A percentile compares a stretch with the other conserved stretches of the same genome.
These are phyloP conservation scores for Penicillium sp. DNA, from an alignment of 2,329 filamentous ascomycete species.

Conservation along the genomic window DNA sequence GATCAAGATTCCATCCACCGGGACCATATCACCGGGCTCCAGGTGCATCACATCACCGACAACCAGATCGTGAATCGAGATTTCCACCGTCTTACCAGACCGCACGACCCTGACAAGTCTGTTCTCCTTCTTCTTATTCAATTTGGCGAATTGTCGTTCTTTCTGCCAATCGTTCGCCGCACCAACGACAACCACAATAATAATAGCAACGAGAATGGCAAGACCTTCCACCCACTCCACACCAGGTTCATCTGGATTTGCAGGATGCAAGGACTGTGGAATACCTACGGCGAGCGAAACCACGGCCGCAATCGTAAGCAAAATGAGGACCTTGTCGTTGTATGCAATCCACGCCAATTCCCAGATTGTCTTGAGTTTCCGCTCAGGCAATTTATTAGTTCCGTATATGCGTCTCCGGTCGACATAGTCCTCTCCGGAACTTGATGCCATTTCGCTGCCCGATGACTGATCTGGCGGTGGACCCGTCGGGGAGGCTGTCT, in stretches of 20 bases:
- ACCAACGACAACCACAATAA: slow-evolving; percentile 72
- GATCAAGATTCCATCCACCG: slow-evolving; percentile 70
- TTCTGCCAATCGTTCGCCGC: slow-evolving; percentile 82
- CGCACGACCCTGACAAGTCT: slow-evolving; percentile 70
- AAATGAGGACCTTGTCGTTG: slow-evolving; percentile 75
- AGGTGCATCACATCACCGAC: slow-evolving; percentile 72
- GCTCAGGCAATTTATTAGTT: slow-evolving; percentile 65
- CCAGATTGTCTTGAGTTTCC: slow-evolving; percentile 67
- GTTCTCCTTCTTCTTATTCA: slow-evolving; percentile 78
- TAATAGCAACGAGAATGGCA: slow-evolving; percentile 72
- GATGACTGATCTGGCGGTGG: slow-evolving; percentile 11
- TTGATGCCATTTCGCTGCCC: slow-evolving; percentile 16
- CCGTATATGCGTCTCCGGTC: slow-evolving; percentile 71
- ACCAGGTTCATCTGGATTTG: slow-evolving; percentile 51
- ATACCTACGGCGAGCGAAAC: slow-evolving; percentile 73
- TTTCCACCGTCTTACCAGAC: slow-evolving; percentile 68
- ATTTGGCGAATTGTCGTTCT: slow-evolving; percentile 74
- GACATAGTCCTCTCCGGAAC: slow-evolving; percentile 44
- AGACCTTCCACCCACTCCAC: slow-evolving; percentile 82
- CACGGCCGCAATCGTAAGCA: slow-evolving; percentile 68
- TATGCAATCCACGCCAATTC: slow-evolving; percentile 75
- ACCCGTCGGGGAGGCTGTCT: slow-evolving; percentile 25
- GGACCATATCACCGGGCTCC: slow-evolving; percentile 70
- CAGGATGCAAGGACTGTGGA: slow-evolving; percentile 64
- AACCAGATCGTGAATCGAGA: slow-evolving; percentile 68